Percentiles rank a stretch among this genome's conserved stretches.
Evolutionary conservation across 2,329 filamentous ascomycete species (phyloP).

Genomic region (Botrytis tulipae): DNA sequence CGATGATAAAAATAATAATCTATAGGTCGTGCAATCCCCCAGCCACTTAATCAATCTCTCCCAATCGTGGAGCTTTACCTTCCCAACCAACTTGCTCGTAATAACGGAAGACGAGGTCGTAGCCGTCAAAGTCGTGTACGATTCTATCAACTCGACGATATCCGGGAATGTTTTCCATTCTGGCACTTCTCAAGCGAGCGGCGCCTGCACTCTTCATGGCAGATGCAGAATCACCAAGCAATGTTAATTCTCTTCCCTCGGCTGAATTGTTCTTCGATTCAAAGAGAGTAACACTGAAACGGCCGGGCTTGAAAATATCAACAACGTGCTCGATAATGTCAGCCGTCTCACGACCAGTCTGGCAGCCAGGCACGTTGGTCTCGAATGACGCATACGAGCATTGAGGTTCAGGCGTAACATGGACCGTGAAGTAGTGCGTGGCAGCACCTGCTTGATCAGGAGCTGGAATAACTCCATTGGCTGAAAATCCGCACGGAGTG

Average conservation of each 20-base stretch:
- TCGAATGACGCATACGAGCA: slow-evolving; percentile 98
- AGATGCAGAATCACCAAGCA: slow-evolving; percentile 40
- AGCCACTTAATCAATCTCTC: slow-evolving; percentile 33
- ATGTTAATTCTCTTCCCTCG: slow-evolving; percentile 29
- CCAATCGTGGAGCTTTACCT: slow-evolving; percentile 36
- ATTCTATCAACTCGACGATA: slow-evolving; percentile 92
- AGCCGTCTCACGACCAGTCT: slow-evolving; percentile 82
- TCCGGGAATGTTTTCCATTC: slow-evolving; percentile 71
- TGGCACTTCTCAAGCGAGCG: slow-evolving; percentile 46
- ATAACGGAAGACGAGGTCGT: slow-evolving; percentile 94
- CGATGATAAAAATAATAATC: background rate
- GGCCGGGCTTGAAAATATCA: slow-evolving; percentile 93
- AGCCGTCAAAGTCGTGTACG: slow-evolving; percentile 95
- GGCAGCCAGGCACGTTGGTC: slow-evolving; percentile 89
- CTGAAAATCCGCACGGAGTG: slow-evolving; percentile 93
- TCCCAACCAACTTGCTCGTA: slow-evolving; percentile 84
- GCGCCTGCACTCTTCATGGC: slow-evolving; percentile 44
- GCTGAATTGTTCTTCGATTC: slow-evolving; percentile 68
- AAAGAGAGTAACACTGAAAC: slow-evolving; percentile 95
- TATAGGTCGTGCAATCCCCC: background rate
- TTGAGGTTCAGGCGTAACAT: slow-evolving; percentile 94
- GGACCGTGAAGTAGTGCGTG: slow-evolving; percentile 93
- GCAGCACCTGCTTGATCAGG: slow-evolving; percentile 52
- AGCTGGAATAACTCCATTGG: slow-evolving; percentile 90
- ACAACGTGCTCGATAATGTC: slow-evolving; percentile 95